Percentiles rank a stretch among this genome's conserved stretches.
phyloP scores from a whole-genome alignment of 805 yeast genomes.

The Scheffersomyces coipomensis region DNA sequence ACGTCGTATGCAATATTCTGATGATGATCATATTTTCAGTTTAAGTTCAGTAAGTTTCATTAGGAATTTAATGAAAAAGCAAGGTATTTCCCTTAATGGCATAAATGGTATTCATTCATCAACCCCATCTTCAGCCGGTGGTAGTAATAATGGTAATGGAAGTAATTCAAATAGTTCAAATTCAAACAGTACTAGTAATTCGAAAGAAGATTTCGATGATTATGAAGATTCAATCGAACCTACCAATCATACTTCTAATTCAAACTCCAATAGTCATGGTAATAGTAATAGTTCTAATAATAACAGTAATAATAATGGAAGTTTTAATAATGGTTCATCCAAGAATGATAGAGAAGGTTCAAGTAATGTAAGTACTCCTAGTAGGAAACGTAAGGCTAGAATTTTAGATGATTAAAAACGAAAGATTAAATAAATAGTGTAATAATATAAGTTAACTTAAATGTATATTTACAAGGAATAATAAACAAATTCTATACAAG shows the following conservation, averaged over 20 bases:
- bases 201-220: conserved; percentile 35
- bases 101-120: not conserved
- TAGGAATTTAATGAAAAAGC: conserved; percentile 51
- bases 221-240: conserved; percentile 37
- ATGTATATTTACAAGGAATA: too few species aligned
- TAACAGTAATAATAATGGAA: not conserved
- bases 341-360: not conserved
- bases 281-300: not conserved
- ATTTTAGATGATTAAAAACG: conserved; percentile 25
- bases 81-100: conserved; percentile 34
- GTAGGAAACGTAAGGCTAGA: conserved; percentile 20
- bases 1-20: conserved; percentile 55
- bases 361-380: conserved; percentile 7
- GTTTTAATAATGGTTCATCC: not conserved
- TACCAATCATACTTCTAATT: conserved; percentile 5
- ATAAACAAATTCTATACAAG: too few species aligned
- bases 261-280: not conserved
- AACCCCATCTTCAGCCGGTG: conserved; percentile 12
- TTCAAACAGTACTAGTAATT: not conserved
- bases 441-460: too few species aligned
- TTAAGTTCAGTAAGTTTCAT: conserved; percentile 70
- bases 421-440: too few species aligned
- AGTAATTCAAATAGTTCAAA: not conserved
- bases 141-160: conserved; percentile 1
- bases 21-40: conserved; percentile 80